Base-by-base conservation (phyloP, 306 rosid species). In the Carpinus viminea region DNA sequence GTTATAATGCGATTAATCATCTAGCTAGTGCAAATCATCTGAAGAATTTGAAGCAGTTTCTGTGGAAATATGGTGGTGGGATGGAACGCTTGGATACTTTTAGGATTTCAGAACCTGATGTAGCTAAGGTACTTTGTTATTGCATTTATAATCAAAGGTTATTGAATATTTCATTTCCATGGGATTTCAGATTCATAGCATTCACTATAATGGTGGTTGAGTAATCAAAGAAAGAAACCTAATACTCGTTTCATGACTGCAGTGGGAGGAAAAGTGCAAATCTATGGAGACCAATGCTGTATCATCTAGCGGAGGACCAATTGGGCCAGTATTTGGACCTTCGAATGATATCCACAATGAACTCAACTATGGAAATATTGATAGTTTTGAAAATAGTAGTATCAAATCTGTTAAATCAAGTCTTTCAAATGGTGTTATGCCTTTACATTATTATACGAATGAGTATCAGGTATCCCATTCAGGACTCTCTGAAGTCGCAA, bases 311-410 rank as follows among this genome's bases (percentile, higher is more conserved):
- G 88, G 72, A 56, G 85, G 83, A 56, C 36, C 85, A 78, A 65
- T 16, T 11, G 77, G 82, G 81, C 70, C 84, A 21, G 80, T 72
- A 12, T 45, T 76, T 71, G 92, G 87, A 73, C 83, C 92, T 86
- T 76, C 91, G 34, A 91, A 85, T 91, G 96, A 93, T 92, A 95
- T 95, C 99, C 99, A 92, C 83, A 81, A 84, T 88, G 87, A 86
- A 84, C 74, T 74, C 82, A 83, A 86, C 85, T 85, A 74, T 83
- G 97, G 88, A 91, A 89, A 85, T 88, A 70, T 78, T 79, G 90
- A 86, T 95, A 92, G 70, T 88, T 88, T 81, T 81, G 87, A 82
- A 83, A 87, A 85, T 91, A 80, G 74, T 85, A 84, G 79, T 90
- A 76, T 79, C 78, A 80, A 79, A 79, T 88, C 88, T 82, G 75